Evolutionary conservation across 1,284 basidiomycete species (phyloP).

Genomic region (Pseudozyma sp.): DNA sequence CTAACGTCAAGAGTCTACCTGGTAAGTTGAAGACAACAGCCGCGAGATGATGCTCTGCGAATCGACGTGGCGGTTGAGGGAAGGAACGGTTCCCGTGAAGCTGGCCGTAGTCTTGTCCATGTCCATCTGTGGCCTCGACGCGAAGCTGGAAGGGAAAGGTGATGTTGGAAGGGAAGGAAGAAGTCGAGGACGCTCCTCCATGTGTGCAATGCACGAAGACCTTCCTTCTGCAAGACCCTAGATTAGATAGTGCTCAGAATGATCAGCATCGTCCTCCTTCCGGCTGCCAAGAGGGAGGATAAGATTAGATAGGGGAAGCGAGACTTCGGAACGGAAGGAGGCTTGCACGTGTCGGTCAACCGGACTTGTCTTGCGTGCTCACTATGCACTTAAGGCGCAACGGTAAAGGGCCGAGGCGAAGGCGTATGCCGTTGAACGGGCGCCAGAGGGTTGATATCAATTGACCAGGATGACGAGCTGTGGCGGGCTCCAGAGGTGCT

Average conservation of each 20-base stretch:
- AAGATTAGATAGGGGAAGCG: conserved; percentile 9
- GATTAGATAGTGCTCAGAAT: conserved; percentile 22
- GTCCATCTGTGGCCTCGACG: too few relatives aligned
- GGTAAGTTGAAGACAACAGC: conserved; percentile 27
- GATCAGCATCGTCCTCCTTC: not conserved
- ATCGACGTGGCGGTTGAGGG: not conserved
- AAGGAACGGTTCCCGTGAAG: too few relatives aligned
- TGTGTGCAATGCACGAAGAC: not conserved
- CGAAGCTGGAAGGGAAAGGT: not conserved
- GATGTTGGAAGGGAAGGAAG: not conserved
- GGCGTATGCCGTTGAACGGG: not conserved
- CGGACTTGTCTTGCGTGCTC: conserved; percentile 6
- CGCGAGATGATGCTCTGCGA: not conserved
- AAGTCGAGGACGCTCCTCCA: not conserved
- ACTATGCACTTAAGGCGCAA: not conserved
- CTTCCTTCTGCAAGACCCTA: conserved; percentile 23
- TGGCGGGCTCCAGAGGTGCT: conserved; percentile 38
- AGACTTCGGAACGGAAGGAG: not conserved
- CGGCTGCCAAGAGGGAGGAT: not conserved
- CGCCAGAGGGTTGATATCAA: conserved; percentile 13
- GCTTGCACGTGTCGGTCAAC: conserved; percentile 2
- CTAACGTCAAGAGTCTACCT: conserved; percentile 53
- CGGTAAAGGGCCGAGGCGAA: not conserved
- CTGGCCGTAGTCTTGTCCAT: too few relatives aligned
- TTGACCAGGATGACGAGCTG: conserved; percentile 1